Conservation (phyloP, 176 grass and related monocot species). For the Tuctoria greenei region DNA sequence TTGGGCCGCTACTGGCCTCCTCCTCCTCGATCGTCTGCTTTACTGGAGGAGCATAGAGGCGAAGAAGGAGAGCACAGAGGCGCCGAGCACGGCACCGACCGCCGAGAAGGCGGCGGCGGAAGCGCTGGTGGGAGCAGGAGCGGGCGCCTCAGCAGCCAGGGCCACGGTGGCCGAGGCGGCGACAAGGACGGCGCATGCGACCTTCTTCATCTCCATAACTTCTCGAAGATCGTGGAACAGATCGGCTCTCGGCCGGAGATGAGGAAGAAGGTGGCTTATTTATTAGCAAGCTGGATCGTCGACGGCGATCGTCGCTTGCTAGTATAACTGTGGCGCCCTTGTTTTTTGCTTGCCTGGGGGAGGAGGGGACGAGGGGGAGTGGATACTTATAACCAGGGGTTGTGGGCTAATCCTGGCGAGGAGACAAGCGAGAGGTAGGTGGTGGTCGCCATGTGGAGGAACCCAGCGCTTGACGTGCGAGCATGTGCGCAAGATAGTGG, state of each 20-base stretch:
- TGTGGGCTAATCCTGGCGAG: slow-evolving; percentile 16
- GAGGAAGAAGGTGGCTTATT: slow-evolving; percentile 41
- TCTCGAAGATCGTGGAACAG: not conserved
- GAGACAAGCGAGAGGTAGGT: slow-evolving; percentile 10
- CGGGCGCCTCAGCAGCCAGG: slow-evolving; percentile 60
- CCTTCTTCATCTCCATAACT: slow-evolving; percentile 87
- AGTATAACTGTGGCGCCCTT: slow-evolving; percentile 27
- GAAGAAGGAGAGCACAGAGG: slow-evolving; percentile 77
- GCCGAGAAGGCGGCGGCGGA: slow-evolving; percentile 46
- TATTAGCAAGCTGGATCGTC: slow-evolving; percentile 35
- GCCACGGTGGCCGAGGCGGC: slow-evolving; percentile 59
- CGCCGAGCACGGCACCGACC: slow-evolving; percentile 45
- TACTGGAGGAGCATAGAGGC: slow-evolving; percentile 79
- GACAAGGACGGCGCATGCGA: slow-evolving; percentile 66
- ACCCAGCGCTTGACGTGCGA: slow-evolving; percentile 30
- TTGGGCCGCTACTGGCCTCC: not conserved
- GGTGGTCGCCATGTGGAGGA: slow-evolving; percentile 54
- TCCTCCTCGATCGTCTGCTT: too few relatives aligned
- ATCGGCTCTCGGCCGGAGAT: not conserved
- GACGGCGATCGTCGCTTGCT: not conserved
- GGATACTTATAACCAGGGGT: slow-evolving; percentile 49
- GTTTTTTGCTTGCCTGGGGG: slow-evolving; percentile 52
- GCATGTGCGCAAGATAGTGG: slow-evolving; percentile 44
- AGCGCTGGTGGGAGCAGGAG: slow-evolving; percentile 53
- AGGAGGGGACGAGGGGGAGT: not conserved